Conservation (phyloP, 345 rosid species). For the Salix udensis region DNA sequence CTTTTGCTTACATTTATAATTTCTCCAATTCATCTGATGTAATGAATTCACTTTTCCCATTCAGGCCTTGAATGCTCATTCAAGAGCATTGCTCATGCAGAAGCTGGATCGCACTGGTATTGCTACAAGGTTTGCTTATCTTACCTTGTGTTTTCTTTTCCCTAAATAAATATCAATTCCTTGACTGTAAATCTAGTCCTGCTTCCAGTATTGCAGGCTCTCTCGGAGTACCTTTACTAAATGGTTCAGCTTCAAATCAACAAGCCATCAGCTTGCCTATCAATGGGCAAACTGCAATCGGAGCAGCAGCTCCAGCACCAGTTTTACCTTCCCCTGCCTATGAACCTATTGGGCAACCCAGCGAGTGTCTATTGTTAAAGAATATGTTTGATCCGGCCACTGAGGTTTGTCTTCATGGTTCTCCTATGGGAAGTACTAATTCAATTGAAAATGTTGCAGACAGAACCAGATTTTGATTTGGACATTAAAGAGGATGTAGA, state of each 20-base stretch:
- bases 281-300: slow-evolving; percentile 45
- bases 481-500: slow-evolving; percentile 81
- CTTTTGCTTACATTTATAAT: not conserved
- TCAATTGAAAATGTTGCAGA: slow-evolving; percentile 41
- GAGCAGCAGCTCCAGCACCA: slow-evolving; percentile 47
- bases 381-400: slow-evolving; percentile 90
- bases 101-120: slow-evolving; percentile 65
- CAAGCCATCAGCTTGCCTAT: slow-evolving; percentile 47
- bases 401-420: slow-evolving; percentile 47
- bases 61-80: slow-evolving; percentile 86
- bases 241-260: slow-evolving; percentile 57
- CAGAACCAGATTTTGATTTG: slow-evolving; percentile 70
- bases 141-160: slow-evolving; percentile 5
- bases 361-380: slow-evolving; percentile 79
- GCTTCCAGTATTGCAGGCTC: slow-evolving; percentile 55
- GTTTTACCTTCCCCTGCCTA: slow-evolving; percentile 44
- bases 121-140: not conserved
- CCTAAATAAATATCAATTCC: not conserved
- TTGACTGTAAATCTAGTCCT: not conserved
- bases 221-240: slow-evolving; percentile 60
- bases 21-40: slow-evolving; percentile 3
- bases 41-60: not conserved
- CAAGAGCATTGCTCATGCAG: slow-evolving; percentile 82
- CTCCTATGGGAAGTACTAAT: slow-evolving; percentile 4
- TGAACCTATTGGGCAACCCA: slow-evolving; percentile 73